These are phyloP conservation scores for Suillus cothurnatus DNA, from an alignment of 768 basidiomycete species.

Conservation along the genomic window DNA sequence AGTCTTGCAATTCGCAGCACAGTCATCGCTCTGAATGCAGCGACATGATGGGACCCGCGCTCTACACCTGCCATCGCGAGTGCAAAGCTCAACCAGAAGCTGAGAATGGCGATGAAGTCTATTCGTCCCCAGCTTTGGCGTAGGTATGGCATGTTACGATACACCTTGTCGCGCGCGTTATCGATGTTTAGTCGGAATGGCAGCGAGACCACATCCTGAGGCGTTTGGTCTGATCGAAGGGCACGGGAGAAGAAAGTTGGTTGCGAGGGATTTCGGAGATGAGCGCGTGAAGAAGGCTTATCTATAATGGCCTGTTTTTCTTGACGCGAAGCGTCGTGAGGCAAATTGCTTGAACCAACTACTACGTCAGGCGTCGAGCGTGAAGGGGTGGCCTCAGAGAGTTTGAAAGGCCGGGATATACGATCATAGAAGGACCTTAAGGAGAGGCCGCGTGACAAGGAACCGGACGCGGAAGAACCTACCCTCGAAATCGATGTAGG, in stretches of 20 bases:
- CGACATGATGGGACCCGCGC: conserved; percentile 69
- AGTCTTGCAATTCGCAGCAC: conserved; percentile 83
- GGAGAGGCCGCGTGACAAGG: conserved; percentile 47
- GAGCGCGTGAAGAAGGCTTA: conserved; percentile 27
- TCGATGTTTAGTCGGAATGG: conserved; percentile 66
- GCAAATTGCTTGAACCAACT: not conserved
- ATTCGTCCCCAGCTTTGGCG: conserved; percentile 92
- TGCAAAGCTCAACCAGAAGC: conserved; percentile 85
- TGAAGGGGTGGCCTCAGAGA: conserved; percentile 31
- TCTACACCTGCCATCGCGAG: conserved; percentile 74
- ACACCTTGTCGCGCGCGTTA: conserved; percentile 55
- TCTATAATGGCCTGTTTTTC: not conserved
- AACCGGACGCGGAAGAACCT: conserved; percentile 28
- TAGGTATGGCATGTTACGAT: conserved; percentile 79
- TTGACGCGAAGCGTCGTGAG: not conserved
- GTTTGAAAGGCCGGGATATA: conserved; percentile 56
- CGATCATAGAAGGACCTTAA: conserved; percentile 47
- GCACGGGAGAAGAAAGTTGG: conserved; percentile 54
- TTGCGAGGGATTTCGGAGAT: conserved; percentile 46
- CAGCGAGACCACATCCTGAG: conserved; percentile 50
- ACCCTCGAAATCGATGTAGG: conserved; percentile 30
- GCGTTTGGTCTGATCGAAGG: conserved; percentile 42
- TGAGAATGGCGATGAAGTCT: conserved; percentile 81
- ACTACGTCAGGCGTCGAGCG: conserved; percentile 15
- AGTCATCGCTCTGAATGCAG: conserved; percentile 85